phyloP scores from a whole-genome alignment of 2,329 filamentous ascomycete genomes.

The Phialophora chinensis region DNA sequence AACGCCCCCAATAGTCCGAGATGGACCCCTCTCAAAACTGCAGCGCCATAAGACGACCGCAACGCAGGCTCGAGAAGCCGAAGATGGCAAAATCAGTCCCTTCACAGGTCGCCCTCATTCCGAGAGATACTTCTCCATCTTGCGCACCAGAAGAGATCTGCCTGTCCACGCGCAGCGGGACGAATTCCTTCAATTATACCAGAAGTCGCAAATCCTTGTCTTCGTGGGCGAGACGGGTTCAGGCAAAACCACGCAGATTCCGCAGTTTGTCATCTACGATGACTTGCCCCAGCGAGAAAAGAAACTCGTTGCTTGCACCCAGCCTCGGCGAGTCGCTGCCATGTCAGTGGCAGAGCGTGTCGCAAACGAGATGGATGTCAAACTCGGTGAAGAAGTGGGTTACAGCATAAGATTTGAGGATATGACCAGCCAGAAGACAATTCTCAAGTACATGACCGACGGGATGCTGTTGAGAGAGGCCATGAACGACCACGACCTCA shows the following conservation, averaged over 20 bases:
- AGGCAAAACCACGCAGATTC: slow-evolving; percentile 98
- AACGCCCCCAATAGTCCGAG: slow-evolving; percentile 45
- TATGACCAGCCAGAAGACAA: slow-evolving; percentile 82
- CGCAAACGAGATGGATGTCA: slow-evolving; percentile 93
- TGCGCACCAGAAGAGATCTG: slow-evolving; percentile 80
- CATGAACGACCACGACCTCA: slow-evolving; percentile 92
- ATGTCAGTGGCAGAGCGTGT: slow-evolving; percentile 99
- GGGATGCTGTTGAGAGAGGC: slow-evolving; percentile 97
- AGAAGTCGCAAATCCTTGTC: slow-evolving; percentile 92
- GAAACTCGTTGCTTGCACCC: slow-evolving; percentile 96
- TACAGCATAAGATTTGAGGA: slow-evolving; percentile 99
- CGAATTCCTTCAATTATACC: slow-evolving; percentile 93
- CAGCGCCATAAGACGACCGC: slow-evolving; percentile 82
- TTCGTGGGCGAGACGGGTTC: slow-evolving; percentile 99
- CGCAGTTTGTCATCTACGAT: slow-evolving; percentile 96
- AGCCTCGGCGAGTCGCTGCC: slow-evolving; percentile 94
- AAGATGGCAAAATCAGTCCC: slow-evolving; percentile 82
- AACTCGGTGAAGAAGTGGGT: slow-evolving; percentile 90
- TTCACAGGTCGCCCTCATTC: slow-evolving; percentile 82
- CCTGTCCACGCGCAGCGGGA: slow-evolving; percentile 91
- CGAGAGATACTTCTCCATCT: slow-evolving; percentile 84
- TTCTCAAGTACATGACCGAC: slow-evolving; percentile 99
- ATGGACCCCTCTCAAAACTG: slow-evolving; percentile 68
- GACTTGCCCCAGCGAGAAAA: slow-evolving; percentile 84
- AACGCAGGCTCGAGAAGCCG: slow-evolving; percentile 71